These are phyloP conservation scores for Cercospora citrullina DNA, from an alignment of 2,329 filamentous ascomycete species.

Conservation along the genomic window DNA sequence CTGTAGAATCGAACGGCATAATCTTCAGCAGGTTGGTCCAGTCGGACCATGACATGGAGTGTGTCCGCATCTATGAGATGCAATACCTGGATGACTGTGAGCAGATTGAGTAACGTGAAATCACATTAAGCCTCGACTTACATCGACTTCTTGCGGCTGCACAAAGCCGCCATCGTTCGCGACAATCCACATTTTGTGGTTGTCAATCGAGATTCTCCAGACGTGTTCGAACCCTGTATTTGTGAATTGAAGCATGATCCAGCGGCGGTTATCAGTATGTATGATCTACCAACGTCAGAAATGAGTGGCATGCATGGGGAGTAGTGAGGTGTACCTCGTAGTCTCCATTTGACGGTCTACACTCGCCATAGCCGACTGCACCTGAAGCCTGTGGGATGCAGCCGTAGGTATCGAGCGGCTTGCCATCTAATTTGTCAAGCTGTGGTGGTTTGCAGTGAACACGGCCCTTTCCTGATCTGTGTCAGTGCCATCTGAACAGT, in stretches of 20 bases:
- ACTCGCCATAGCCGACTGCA: constrained; percentile 23
- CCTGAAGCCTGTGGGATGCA: constrained; percentile 22
- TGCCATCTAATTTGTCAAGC: constrained; percentile 18
- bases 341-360: constrained; percentile 12
- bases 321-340: constrained; percentile 8
- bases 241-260: constrained; percentile 26
- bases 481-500: neutral
- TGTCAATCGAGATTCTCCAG: constrained; percentile 25
- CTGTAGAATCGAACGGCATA: constrained; percentile 26
- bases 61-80: constrained; percentile 23
- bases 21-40: constrained; percentile 21
- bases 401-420: constrained; percentile 20
- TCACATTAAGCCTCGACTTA: neutral
- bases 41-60: constrained; percentile 24
- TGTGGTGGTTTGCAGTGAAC: constrained; percentile 24
- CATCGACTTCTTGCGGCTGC: constrained; percentile 22
- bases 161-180: constrained; percentile 27
- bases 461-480: constrained; percentile 15
- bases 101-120: neutral
- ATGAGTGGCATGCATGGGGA: neutral
- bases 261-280: constrained; percentile 21
- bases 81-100: constrained; percentile 7
- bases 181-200: constrained; percentile 27
- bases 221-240: constrained; percentile 25
- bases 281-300: constrained; percentile 18